Evolutionary conservation across 2,329 filamentous ascomycete species (phyloP), one percentile per base, ranked within the genome.

Genomic region (Exophiala oligosperma): DNA sequence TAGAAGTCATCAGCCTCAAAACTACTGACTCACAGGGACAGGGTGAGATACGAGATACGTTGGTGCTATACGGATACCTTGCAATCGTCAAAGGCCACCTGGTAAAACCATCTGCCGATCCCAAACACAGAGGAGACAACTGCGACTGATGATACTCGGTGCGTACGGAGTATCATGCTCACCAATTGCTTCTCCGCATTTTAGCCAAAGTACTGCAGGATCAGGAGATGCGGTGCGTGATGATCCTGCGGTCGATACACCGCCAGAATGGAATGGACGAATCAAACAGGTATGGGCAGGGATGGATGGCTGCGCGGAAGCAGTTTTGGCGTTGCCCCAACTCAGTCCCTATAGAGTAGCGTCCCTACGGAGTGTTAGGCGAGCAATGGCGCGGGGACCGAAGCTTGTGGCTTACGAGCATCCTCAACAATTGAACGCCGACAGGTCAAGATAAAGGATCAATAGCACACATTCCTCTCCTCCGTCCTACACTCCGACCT

Each of bases 401-500:
- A 43, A 43, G 40, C 40, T 43, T 43, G 40, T 43, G 40, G 40
- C 40, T 43, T 43, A 43, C 40, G 6, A 35, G 7, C 32, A 9
- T 9, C 40, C 40, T 43, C 40, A 43, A 43, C 40, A 43, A 43
- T 43, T 43, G 40, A 43, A 17, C 40, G 40, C 40, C 40, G 40
- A 43, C 32, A 35, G 40, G n/a, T 43, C 40, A 43, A 43, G 40
- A 43, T 43, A 43, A 43, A 43, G 40, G n/a, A 43, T 43, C 40
- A 43, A 11, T 43, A 43, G 21, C 38, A 41, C 28, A 24, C 41
- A n/a, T 46, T 24, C 44, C 47, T 17, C 35, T 52, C n/a, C 37
- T 49, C 56, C 46, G 37, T 46, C 28, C 46, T 6, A 29, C 48
- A 29, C 32, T 35, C 48, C 48, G 48, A 50, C 24, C 32, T 50